A percentile compares a stretch with the other conserved stretches of the same genome.
These are phyloP conservation scores for Xylaria sp. DNA, from an alignment of 2,329 filamentous ascomycete genomes.

Conservation along the genomic window DNA sequence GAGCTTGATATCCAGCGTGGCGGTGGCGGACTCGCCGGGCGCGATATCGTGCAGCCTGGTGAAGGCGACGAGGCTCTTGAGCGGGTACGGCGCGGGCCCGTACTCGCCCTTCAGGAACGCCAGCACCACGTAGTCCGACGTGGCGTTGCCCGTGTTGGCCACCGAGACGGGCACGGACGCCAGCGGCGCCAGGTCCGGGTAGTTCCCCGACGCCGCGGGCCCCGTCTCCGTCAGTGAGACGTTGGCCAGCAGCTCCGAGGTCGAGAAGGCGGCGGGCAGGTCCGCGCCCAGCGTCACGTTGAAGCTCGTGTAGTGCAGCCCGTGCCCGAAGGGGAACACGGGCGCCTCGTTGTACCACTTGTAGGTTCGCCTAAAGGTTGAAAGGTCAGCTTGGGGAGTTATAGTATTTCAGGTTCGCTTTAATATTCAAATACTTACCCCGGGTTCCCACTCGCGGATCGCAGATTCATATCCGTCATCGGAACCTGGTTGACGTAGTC, in stretches of 20 bases:
- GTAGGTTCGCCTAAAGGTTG: slow-evolving; percentile 50
- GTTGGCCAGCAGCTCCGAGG: slow-evolving; percentile 20
- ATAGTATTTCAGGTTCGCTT: neutral
- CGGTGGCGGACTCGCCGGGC: slow-evolving; percentile 36
- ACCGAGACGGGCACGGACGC: slow-evolving; percentile 45
- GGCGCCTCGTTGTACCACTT: slow-evolving; percentile 58
- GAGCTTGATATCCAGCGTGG: slow-evolving; percentile 47
- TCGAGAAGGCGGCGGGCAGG: slow-evolving; percentile 32
- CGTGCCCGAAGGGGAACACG: slow-evolving; percentile 57
- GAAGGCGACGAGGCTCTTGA: slow-evolving; percentile 57
- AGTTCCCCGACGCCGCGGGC: slow-evolving; percentile 38
- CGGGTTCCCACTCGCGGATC: slow-evolving; percentile 48
- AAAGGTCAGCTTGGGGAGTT: neutral
- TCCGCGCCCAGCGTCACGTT: slow-evolving; percentile 25
- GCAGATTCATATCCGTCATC: slow-evolving; percentile 59
- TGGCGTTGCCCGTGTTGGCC: slow-evolving; percentile 48
- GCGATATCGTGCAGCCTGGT: slow-evolving; percentile 45
- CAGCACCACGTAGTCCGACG: slow-evolving; percentile 57
- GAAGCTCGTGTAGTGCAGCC: slow-evolving; percentile 63
- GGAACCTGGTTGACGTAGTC: slow-evolving; percentile 52
- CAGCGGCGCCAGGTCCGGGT: slow-evolving; percentile 48
- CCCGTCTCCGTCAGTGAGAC: slow-evolving; percentile 18
- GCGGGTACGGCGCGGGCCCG: slow-evolving; percentile 53
- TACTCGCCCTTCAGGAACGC: slow-evolving; percentile 50
- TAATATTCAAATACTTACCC: slow-evolving; percentile 37